phyloP scores from a whole-genome alignment of 768 basidiomycete species.

The Rhodosporidiobolus odoratus region DNA sequence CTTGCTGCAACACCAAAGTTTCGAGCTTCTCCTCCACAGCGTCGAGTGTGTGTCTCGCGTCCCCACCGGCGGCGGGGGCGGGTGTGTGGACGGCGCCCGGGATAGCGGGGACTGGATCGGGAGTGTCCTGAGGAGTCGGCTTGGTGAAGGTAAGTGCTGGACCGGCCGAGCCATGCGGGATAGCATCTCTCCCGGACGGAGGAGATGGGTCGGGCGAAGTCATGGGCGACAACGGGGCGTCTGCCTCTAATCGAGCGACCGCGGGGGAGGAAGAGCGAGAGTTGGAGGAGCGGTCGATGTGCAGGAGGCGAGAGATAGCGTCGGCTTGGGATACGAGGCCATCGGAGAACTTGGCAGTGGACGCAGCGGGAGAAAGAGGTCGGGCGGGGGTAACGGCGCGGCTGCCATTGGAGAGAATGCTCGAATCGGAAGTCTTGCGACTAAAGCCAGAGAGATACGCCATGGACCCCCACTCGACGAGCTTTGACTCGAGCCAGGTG shows the following conservation, averaged over 20 bases:
- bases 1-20: constrained; percentile 8
- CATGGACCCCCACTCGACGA: constrained; percentile 99
- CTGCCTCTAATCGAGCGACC: not conserved
- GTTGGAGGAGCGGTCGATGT: constrained; percentile 21
- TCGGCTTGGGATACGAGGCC: constrained; percentile 24
- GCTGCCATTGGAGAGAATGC: not conserved
- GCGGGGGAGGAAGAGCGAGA: constrained; percentile 2
- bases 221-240: not conserved
- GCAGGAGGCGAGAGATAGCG: constrained; percentile 28
- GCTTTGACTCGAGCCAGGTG: constrained; percentile 93
- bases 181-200: not conserved
- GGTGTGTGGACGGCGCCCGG: not conserved
- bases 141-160: constrained; percentile 14
- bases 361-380: not conserved
- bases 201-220: constrained; percentile 17
- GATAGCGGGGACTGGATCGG: not conserved
- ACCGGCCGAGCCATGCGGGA: too few species aligned
- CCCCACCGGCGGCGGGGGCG: not conserved
- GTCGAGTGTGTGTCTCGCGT: constrained; percentile 17
- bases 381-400: not conserved
- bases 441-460: constrained; percentile 41
- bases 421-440: constrained; percentile 19
- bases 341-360: not conserved
- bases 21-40: constrained; percentile 20
- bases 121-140: constrained; percentile 23